phyloP scores from a whole-genome alignment of 345 rosid species.

The Excoecaria agallocha region DNA sequence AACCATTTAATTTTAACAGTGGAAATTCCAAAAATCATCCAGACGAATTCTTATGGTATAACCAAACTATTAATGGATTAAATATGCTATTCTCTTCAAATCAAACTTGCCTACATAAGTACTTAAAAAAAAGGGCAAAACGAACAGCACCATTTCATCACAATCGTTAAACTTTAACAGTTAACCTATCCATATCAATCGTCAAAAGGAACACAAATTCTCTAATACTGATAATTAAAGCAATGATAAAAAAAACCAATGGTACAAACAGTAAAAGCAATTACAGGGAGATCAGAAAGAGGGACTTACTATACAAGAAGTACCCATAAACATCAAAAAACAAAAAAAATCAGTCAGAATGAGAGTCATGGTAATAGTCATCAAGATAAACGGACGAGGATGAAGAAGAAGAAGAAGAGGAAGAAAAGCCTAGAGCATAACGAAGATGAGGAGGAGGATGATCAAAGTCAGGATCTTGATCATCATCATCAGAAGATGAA shows the following conservation, averaged over 20 bases:
- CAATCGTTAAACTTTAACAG: not conserved
- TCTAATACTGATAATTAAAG: not conserved
- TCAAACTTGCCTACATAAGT: no score
- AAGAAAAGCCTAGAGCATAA: not conserved
- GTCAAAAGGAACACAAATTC: not conserved
- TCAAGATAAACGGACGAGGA: conserved; percentile 33
- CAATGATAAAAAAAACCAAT: not conserved
- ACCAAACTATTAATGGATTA: no score
- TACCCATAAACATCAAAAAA: not conserved
- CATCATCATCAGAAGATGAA: conserved; percentile 18
- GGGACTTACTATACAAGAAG: conserved; percentile 3
- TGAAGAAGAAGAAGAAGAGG: conserved; percentile 15
- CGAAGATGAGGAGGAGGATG: not conserved
- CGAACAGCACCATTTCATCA: not conserved
- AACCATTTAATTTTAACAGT: not conserved
- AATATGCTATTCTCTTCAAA: no score
- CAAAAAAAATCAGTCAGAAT: conserved; percentile 44
- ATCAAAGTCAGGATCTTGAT: conserved; percentile 23
- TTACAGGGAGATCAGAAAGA: not conserved
- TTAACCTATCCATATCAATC: not conserved
- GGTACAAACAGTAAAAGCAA: not conserved
- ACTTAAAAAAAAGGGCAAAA: no score
- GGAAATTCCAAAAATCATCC: no score
- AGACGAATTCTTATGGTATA: no score
- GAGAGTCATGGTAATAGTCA: conserved; percentile 40